Evolutionary conservation across 1,139 yeast species (phyloP).

Genomic region (Blastobotrys elegans): DNA sequence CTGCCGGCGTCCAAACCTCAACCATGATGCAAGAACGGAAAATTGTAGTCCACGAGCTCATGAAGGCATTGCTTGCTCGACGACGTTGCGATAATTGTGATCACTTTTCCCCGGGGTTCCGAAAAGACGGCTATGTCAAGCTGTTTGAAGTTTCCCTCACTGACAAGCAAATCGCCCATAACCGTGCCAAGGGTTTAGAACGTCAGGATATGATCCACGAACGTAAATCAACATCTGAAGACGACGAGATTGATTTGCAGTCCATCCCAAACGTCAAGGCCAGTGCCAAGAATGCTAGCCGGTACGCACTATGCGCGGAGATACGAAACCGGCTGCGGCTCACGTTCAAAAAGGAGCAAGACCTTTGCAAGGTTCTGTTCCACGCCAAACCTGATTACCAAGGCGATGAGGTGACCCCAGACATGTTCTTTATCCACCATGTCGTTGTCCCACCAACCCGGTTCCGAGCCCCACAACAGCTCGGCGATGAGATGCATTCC

Average conservation of each 20-base stretch:
- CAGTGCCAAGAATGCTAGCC: slow-evolving; percentile 56
- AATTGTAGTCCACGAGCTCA: slow-evolving; percentile 64
- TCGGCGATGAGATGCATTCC: slow-evolving; percentile 95
- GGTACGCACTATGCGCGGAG: slow-evolving; percentile 84
- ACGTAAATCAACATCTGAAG: slow-evolving; percentile 24
- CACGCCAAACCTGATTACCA: slow-evolving; percentile 65
- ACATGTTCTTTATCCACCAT: slow-evolving; percentile 82
- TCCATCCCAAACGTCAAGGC: slow-evolving; percentile 39
- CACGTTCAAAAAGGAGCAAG: slow-evolving; percentile 63
- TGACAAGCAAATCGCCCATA: slow-evolving; percentile 72
- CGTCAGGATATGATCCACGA: slow-evolving; percentile 67
- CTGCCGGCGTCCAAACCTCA: slow-evolving; percentile 70
- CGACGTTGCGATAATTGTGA: slow-evolving; percentile 94
- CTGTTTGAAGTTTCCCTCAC: slow-evolving; percentile 81
- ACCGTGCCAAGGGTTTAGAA: slow-evolving; percentile 71
- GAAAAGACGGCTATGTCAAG: slow-evolving; percentile 93
- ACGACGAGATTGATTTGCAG: slow-evolving; percentile 25
- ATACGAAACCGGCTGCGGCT: slow-evolving; percentile 70
- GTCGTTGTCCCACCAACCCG: slow-evolving; percentile 94
- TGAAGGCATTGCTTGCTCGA: slow-evolving; percentile 65
- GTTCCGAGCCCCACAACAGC: slow-evolving; percentile 92
- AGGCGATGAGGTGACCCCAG: slow-evolving; percentile 56
- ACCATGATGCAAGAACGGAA: slow-evolving; percentile 87
- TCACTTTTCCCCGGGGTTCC: slow-evolving; percentile 86
- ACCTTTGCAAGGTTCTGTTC: slow-evolving; percentile 46